Evolutionary conservation across 163 green algal genomes (phyloP).

Genomic region (Prototheca wickerhamii): DNA sequence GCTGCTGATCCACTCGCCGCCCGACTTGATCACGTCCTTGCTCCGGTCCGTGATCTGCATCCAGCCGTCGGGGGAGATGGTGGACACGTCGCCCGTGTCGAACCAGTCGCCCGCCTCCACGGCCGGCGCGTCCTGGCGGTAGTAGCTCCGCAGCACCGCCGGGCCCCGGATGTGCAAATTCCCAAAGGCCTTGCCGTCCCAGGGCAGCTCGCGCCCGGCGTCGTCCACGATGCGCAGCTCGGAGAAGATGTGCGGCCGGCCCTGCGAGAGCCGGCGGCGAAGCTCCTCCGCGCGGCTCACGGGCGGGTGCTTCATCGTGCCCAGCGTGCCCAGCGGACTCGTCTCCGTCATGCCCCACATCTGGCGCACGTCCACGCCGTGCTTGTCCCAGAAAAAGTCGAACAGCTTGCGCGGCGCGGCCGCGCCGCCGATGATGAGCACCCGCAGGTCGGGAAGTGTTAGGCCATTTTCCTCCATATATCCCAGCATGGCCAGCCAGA

Average conservation of each 20-base stretch:
- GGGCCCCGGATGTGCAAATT: conserved; percentile 67
- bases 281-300: neutral
- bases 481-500: conserved; percentile 54
- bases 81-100: conserved; percentile 65
- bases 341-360: conserved; percentile 82
- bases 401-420: conserved; percentile 52
- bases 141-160: conserved; percentile 49
- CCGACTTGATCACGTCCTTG: conserved; percentile 76
- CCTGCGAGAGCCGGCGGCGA: conserved; percentile 32
- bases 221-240: conserved; percentile 73
- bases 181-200: conserved; percentile 59
- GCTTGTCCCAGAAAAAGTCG: conserved; percentile 39
- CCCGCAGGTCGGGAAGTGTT: conserved; percentile 28
- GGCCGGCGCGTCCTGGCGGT: conserved; percentile 3
- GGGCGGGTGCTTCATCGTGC: conserved; percentile 28
- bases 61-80: conserved; percentile 52
- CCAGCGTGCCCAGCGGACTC: conserved; percentile 50
- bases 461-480: conserved; percentile 35
- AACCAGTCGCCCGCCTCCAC: conserved; percentile 52
- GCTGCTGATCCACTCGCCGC: conserved; percentile 79
- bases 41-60: conserved; percentile 73
- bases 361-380: conserved; percentile 56
- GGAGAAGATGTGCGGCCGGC: conserved; percentile 47
- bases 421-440: conserved; percentile 51
- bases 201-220: conserved; percentile 37